Evolutionary conservation across 2,329 filamentous ascomycete species (phyloP), one percentile per base, ranked within the genome.

Genomic region (Botryotinia narcissicola): DNA sequence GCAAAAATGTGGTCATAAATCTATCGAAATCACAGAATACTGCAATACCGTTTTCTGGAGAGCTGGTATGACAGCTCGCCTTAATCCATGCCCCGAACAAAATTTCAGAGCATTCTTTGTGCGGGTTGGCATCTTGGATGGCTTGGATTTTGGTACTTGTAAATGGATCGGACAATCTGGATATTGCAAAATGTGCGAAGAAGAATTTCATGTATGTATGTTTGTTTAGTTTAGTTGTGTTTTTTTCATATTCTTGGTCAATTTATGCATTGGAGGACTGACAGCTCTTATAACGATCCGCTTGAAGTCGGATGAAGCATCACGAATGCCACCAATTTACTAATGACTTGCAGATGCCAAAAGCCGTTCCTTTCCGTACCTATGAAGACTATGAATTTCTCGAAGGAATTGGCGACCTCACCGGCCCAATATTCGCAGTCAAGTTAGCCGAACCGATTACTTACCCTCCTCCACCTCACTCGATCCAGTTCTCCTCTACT

Each of bases 1-100:
- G 54, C 44, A 72, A 37, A 22, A 59, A 42, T 76, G 74, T 57
- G 32, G 40, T 16, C 76, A 76, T 71, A 51, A 51, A 37, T 32
- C 73, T 57, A 74, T 77, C 35, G 73, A 76, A 25, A 63, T 76
- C 44, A 25, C 32, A 9, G 42, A 60, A 46, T 75, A 68, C 46
- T 77, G 75, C 51, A 63, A 44, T 16, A 35, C 48, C 16, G 60
- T 46, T 29, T 51, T 73, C 22, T 75, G 73, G 73, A 71, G 48
- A 29, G 73, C 73, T 3, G 74, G 73, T 9, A 71, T 74, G 59
- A 69, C 61, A 44, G 37, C n/a, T 60, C 32, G 32, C 29, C 69
- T 69, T n/a, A 44, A 32, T n/a, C 70, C 70, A 54, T 72, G 64
- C 29, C 62, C 60, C 14, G 67, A 73, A 60, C 42, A 71, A 20